phyloP scores from a whole-genome alignment of 2,329 filamentous ascomycete species.

The Penicillium palitans region DNA sequence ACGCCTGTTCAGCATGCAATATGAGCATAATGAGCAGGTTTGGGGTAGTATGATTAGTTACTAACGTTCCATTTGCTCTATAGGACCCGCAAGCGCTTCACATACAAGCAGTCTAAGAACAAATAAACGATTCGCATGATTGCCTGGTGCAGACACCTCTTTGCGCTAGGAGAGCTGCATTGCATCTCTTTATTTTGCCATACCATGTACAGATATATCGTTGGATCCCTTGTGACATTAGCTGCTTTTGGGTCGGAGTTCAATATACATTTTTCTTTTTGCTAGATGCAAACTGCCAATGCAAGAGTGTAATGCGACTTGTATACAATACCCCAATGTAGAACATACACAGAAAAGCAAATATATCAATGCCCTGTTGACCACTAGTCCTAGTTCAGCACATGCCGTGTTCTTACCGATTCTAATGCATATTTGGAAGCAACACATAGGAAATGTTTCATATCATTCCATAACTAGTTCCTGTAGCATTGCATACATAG shows the following conservation, averaged over 20 bases:
- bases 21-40: neutral
- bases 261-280: conserved; percentile 14
- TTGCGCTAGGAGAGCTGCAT: conserved; percentile 1
- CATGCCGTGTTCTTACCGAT: neutral
- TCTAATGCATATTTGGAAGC: too few relatives aligned
- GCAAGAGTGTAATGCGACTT: neutral
- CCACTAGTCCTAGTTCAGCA: neutral
- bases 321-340: neutral
- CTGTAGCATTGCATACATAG: neutral
- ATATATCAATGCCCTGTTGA: neutral
- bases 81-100: conserved; percentile 68
- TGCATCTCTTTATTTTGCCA: conserved; percentile 10
- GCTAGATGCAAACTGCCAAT: neutral
- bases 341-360: neutral
- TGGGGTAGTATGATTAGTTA: neutral
- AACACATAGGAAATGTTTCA: neutral
- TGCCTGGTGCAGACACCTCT: neutral
- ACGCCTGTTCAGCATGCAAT: neutral
- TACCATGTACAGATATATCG: conserved; percentile 29
- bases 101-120: conserved; percentile 71
- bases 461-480: conserved; percentile 1
- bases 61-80: neutral
- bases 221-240: conserved; percentile 24
- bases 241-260: conserved; percentile 28
- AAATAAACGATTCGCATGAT: conserved; percentile 47